phyloP scores from a whole-genome alignment of 345 rosid genomes.

The Abelmoschus esculentus region DNA sequence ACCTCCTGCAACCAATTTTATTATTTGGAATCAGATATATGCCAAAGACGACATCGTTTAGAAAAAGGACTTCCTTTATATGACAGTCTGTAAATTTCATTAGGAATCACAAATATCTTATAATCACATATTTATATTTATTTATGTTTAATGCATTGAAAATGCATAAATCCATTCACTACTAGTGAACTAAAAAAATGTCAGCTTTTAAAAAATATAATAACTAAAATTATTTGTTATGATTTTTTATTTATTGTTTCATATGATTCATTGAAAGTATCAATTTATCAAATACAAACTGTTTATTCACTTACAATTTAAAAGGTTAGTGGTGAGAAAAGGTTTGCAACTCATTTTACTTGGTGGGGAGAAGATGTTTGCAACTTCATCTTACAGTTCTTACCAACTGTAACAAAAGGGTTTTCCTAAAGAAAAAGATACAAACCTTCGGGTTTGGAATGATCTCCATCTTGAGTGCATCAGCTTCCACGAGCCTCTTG shows the following conservation, averaged over 20 bases:
- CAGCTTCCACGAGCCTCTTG: constrained; percentile 86
- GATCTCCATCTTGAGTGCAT: constrained; percentile 93
- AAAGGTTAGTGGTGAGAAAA: not conserved
- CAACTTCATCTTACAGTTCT: not conserved
- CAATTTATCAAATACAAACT: too few relatives aligned
- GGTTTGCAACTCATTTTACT: not conserved
- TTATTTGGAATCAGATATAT: not conserved
- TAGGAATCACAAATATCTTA: not conserved
- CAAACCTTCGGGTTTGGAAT: constrained; percentile 89
- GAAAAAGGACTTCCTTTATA: too few relatives aligned
- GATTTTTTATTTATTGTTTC: too few relatives aligned
- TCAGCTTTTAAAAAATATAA: too few relatives aligned
- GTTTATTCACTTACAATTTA: not conserved
- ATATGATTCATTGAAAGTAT: too few relatives aligned
- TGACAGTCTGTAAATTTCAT: not conserved
- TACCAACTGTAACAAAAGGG: not conserved
- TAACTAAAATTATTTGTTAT: too few relatives aligned
- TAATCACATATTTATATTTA: too few relatives aligned
- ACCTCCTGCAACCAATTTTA: constrained; percentile 55
- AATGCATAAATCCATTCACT: too few relatives aligned
- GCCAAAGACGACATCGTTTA: not conserved
- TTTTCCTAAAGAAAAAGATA: not conserved
- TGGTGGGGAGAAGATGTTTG: not conserved
- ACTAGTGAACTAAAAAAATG: too few relatives aligned
- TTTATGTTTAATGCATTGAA: too few relatives aligned